These are phyloP conservation scores for Arabidopsis hybrid DNA, from an alignment of 441 rosid genomes.

Conservation along the genomic window DNA sequence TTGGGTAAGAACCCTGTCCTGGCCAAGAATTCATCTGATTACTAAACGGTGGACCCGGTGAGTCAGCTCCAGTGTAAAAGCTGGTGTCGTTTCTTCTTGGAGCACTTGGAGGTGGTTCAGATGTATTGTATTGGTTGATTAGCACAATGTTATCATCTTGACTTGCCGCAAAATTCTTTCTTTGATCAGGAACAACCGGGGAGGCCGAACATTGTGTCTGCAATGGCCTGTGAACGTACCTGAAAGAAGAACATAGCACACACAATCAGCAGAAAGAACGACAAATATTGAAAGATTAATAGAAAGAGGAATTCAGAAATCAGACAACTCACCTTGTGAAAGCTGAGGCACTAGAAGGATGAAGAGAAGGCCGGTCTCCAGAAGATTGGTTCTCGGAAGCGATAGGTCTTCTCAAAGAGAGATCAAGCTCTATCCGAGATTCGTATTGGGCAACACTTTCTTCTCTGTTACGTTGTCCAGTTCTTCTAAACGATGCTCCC, in stretches of 20 bases:
- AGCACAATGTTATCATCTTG: constrained; percentile 41
- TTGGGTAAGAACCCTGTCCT: constrained; percentile 52
- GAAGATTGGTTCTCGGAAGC: constrained; percentile 52
- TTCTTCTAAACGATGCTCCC: constrained; percentile 59
- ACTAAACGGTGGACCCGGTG: constrained; percentile 50
- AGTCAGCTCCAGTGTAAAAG: constrained; percentile 45
- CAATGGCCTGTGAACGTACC: constrained; percentile 62
- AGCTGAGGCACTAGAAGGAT: constrained; percentile 83
- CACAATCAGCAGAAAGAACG: constrained; percentile 19
- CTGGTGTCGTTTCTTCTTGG: constrained; percentile 53
- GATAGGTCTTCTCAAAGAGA: constrained; percentile 68
- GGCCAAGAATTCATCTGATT: constrained; percentile 52
- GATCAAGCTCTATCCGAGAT: constrained; percentile 67
- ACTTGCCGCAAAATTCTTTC: constrained; percentile 45
- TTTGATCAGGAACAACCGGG: constrained; percentile 41
- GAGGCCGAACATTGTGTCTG: constrained; percentile 51
- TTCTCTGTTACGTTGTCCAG: constrained; percentile 32
- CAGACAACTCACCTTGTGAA: constrained; percentile 66
- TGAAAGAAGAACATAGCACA: constrained; percentile 43
- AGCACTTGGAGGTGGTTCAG: constrained; percentile 51
- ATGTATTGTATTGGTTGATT: constrained; percentile 45
- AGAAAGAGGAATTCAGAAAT: neutral
- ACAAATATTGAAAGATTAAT: neutral
- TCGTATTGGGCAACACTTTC: constrained; percentile 49
- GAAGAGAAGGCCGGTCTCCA: constrained; percentile 58